Base-by-base conservation (phyloP, 1,284 basidiomycete species). In the Sporisorium scitamineum region DNA sequence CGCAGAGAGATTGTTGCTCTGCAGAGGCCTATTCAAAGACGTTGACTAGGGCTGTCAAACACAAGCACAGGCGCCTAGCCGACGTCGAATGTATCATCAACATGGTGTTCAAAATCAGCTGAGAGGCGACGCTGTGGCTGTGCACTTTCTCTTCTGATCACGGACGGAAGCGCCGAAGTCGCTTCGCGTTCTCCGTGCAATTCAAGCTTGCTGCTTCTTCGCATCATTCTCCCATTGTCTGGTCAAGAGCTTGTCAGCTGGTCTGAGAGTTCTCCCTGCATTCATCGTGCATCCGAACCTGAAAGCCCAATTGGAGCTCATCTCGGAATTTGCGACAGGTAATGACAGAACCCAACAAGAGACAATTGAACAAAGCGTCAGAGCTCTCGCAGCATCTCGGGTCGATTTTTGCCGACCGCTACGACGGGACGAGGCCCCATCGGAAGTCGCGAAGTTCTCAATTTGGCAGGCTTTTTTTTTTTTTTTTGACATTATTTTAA, bases 101-200 rank as follows among this genome's bases (percentile, higher is more conserved):
- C 26, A 16, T 16, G 14, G 16, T n/a, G 27, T 50, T 31, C 27
- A 50, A 48, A 50, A 50, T 50, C 48, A 50, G 48, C 48, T 50
- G 48, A 50, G 48, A 50, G n/a, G 6, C 10, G 27, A n/a, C 9
- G 18, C 16, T 50, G n/a, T n/a, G 48, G 48, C 48, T 50, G 27
- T 48, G 47, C 27, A 29, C 5, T 14, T 5, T 18, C 45, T 47
- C 3, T 27, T n/a, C n/a, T n/a, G n/a, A n/a, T n/a, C n/a, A n/a
- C n/a, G n/a, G n/a, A n/a, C n/a, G n/a, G 47, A 48, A 26, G 47
- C 47, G 47, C 47, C 27, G 1, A 26, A 14, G 9, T 47, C 18
- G 39, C 2, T 11, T 41, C 39, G n/a, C 39, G 13, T 18, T n/a
- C 45, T 47, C 24, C 6, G 27, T 24, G 18, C 27, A 14, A 31